Evolutionary conservation across 164 flowering plant species (phyloP).

Genomic region (Magnolia kwangsiensis): DNA sequence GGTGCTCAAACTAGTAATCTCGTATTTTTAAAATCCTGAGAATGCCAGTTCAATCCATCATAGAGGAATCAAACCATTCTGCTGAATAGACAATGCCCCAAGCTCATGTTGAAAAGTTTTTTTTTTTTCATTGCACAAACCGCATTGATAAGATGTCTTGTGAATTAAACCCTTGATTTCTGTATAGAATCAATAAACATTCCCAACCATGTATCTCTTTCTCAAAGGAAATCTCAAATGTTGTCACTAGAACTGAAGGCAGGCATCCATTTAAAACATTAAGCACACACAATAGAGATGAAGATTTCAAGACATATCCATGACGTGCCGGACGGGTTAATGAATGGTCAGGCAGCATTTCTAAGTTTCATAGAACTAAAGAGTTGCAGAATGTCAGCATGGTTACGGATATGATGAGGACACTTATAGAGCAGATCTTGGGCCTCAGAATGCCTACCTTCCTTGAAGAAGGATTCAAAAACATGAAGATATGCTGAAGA

Average conservation of each 20-base stretch:
- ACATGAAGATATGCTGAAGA: slow-evolving; percentile 48
- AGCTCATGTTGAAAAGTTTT: too few relatives aligned
- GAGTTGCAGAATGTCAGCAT: slow-evolving; percentile 42
- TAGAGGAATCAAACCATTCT: too few relatives aligned
- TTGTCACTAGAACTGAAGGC: background rate
- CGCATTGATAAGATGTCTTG: too few relatives aligned
- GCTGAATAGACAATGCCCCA: too few relatives aligned
- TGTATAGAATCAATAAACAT: background rate
- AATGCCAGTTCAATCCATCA: too few relatives aligned
- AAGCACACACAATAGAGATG: background rate
- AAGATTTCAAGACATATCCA: background rate
- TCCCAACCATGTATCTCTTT: background rate
- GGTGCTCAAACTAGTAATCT: too few relatives aligned
- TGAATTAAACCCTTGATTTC: too few relatives aligned
- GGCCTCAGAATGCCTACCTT: slow-evolving; percentile 82
- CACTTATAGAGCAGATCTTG: slow-evolving; percentile 69
- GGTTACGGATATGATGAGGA: slow-evolving; percentile 76
- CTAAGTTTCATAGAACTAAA: slow-evolving; percentile 45
- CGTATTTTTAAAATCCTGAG: too few relatives aligned
- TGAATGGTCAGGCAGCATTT: slow-evolving; percentile 4
- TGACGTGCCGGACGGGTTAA: background rate
- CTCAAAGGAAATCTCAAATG: background rate
- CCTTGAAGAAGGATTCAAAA: slow-evolving; percentile 49
- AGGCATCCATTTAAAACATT: background rate
- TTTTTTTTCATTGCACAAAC: too few relatives aligned